Base-by-base conservation (phyloP, 2,329 filamentous ascomycete species). In the Aureobasidium sp. region DNA sequence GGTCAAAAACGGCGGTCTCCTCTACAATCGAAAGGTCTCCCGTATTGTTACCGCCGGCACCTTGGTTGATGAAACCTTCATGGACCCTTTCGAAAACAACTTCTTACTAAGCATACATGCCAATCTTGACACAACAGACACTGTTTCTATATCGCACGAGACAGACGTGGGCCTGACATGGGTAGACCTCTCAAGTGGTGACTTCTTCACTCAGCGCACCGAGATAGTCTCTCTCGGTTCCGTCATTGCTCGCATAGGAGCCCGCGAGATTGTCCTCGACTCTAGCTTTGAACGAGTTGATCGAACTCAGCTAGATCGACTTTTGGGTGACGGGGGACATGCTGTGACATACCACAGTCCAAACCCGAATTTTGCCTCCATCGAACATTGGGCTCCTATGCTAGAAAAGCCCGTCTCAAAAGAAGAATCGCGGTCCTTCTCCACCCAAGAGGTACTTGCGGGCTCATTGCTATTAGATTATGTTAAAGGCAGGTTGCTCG, bases 61-160 rank as follows among this genome's bases (percentile, higher is more conserved):
- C 1, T 79, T 99, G 60, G 96, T 99, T 67, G 94, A 99, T 74
- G 94, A 99, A 75, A 92, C 91, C 68, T 99, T 97, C 73, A 91
- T 99, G 80, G 90, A 97, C 71, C 90, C 91, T 1, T 93, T 89
- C 71, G 86, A 90, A 69, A 97, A 94, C 75, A 97, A 97, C 72
- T 99, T 93, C 73, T 81, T 97, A 37, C 83, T 97, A 72, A 87
- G 90, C 40, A 82, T 97, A 52, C 84, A 95, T 70, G 72, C 88
- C 31, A 74, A 80, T 17, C 64, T 66, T 14, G 42, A 62, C 9
- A 35, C 31, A 15, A 31, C 29, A 29, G 45, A 22, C 37, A 35
- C 9, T 31, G 45, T 15, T n/a, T 27, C 45, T 11, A 15, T 29
- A 17, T 7, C 35, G 12, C 64, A 67, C 4, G 66, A 60, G 14